These are phyloP conservation scores for Microglena sp. DNA, from an alignment of 139 green algal genomes.

Conservation along the genomic window DNA sequence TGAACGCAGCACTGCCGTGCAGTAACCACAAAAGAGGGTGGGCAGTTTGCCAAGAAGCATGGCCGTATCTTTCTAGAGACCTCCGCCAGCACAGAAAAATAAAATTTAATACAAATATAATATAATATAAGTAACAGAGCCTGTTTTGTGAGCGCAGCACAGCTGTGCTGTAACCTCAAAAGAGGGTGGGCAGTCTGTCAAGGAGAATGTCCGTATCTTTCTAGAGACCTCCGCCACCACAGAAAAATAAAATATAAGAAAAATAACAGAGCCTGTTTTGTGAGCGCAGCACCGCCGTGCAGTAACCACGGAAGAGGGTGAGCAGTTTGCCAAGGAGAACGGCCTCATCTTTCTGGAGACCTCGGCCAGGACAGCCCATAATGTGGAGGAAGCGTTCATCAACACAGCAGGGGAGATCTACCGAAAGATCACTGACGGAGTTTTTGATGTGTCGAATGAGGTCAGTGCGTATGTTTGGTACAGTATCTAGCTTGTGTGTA, in stretches of 20 bases:
- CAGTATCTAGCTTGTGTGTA: too few species aligned
- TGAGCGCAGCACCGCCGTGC: conserved; percentile 67
- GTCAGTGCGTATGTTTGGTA: too few species aligned
- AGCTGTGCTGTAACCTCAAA: conserved; percentile 84
- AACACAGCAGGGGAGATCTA: conserved; percentile 93
- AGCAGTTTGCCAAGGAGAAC: conserved; percentile 96
- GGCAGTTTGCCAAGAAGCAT: conserved; percentile 96
- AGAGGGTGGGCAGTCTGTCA: conserved; percentile 95
- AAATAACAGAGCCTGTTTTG: too few species aligned
- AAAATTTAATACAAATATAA: too few species aligned
- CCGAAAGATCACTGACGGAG: conserved; percentile 89
- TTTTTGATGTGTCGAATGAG: conserved; percentile 96
- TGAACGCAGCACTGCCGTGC: conserved; percentile 67
- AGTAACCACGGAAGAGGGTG: conserved; percentile 93
- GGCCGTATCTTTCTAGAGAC: conserved; percentile 98
- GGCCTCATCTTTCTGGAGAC: conserved; percentile 98
- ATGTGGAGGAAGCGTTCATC: conserved; percentile 99
- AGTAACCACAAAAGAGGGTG: conserved; percentile 92
- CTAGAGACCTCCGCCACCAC: conserved; percentile 96
- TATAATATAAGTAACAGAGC: too few species aligned
- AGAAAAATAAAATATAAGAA: too few species aligned
- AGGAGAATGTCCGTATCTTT: conserved; percentile 96
- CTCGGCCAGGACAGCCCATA: conserved; percentile 91
- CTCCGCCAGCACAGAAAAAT: conserved; percentile 90
- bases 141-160: too few species aligned